phyloP scores from a whole-genome alignment of 768 basidiomycete species.

The Hebeloma cylindrosporum region DNA sequence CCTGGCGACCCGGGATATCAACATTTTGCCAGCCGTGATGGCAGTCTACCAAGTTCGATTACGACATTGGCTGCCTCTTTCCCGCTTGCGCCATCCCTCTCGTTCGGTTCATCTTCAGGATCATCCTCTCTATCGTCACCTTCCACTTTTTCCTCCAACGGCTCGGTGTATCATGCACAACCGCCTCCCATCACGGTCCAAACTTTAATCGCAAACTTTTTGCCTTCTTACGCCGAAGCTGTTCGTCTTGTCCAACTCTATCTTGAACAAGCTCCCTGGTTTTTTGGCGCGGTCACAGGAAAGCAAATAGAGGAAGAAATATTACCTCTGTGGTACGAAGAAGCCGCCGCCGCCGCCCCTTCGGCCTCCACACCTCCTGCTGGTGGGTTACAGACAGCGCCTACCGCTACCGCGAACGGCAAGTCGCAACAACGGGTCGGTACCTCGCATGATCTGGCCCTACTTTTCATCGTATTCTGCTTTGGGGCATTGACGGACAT shows the following conservation, averaged over 20 bases:
- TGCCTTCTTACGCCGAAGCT: constrained; percentile 62
- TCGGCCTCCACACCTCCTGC: constrained; percentile 10
- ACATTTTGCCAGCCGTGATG: constrained; percentile 8
- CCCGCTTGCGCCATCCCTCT: constrained; percentile 44
- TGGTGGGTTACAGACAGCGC: constrained; percentile 8
- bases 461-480: constrained; percentile 62
- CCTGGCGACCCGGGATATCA: constrained; percentile 3
- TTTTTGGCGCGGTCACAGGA: constrained; percentile 68
- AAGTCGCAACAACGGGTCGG: constrained; percentile 9
- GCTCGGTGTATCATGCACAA: neutral
- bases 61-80: constrained; percentile 38
- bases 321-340: constrained; percentile 66
- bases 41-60: constrained; percentile 23
- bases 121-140: constrained; percentile 33
- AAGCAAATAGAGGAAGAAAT: constrained; percentile 64
- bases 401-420: neutral
- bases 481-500: constrained; percentile 62
- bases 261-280: constrained; percentile 79
- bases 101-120: constrained; percentile 42
- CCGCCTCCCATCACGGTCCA: constrained; percentile 17
- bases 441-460: constrained; percentile 57
- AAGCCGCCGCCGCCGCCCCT: constrained; percentile 31
- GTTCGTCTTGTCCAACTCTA: constrained; percentile 64
- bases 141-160: constrained; percentile 1
- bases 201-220: constrained; percentile 33